Conservation (phyloP, 176 grass and related monocot species). For the Melocanna baccifera region DNA sequence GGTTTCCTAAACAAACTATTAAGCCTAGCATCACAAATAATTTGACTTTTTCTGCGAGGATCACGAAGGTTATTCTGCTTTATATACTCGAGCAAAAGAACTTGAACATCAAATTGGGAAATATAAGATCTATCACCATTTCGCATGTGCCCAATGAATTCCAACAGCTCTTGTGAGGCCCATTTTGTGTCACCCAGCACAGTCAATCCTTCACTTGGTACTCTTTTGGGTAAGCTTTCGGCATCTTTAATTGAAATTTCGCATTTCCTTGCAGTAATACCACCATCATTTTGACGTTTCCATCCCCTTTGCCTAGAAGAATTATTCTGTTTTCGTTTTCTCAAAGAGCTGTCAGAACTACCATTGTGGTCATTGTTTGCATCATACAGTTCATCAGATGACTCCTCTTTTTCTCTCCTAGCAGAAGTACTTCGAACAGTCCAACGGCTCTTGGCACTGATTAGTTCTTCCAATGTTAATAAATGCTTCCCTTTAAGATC, state of each 20-base stretch:
- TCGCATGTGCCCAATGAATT: constrained; percentile 81
- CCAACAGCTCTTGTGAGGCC: constrained; percentile 78
- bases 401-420: constrained; percentile 61
- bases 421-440: constrained; percentile 43
- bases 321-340: constrained; percentile 39
- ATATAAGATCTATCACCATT: constrained; percentile 70
- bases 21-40: constrained; percentile 85
- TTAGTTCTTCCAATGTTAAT: constrained; percentile 78
- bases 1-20: constrained; percentile 65
- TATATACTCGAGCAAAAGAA: constrained; percentile 92
- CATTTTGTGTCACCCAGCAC: constrained; percentile 54
- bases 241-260: constrained; percentile 29
- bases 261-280: constrained; percentile 38
- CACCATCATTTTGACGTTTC: constrained; percentile 48
- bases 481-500: constrained; percentile 71
- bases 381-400: constrained; percentile 83
- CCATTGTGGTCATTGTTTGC: constrained; percentile 61
- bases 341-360: constrained; percentile 62
- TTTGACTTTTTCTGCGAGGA: constrained; percentile 80
- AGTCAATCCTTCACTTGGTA: constrained; percentile 35
- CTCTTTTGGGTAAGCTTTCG: constrained; percentile 42
- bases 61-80: constrained; percentile 86
- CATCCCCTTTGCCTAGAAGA: constrained; percentile 57
- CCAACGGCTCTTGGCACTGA: constrained; percentile 63
- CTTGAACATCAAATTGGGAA: constrained; percentile 74